These are phyloP conservation scores for Aspergillus novofumigatus DNA, from an alignment of 2,329 filamentous ascomycete species.

Conservation along the genomic window DNA sequence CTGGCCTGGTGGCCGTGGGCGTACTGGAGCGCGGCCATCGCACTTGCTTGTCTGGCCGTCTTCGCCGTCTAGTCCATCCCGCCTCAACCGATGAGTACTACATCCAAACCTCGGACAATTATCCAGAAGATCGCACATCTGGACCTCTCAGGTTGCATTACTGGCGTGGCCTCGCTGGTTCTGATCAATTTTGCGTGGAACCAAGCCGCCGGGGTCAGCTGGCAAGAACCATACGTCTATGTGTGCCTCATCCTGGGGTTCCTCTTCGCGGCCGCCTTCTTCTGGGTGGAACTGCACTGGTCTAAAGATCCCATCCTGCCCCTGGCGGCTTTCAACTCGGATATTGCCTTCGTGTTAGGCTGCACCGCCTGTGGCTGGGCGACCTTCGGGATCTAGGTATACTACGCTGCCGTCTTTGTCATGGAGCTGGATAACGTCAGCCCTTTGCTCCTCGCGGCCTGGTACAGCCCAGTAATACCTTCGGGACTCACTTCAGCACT, in stretches of 20 bases:
- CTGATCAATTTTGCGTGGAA: slow-evolving; percentile 65
- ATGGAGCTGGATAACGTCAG: background rate
- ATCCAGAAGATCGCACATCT: slow-evolving; percentile 14
- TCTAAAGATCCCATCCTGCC: slow-evolving; percentile 53
- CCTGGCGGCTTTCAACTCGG: slow-evolving; percentile 29
- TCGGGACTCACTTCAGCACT: slow-evolving; percentile 9
- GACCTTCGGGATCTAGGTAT: slow-evolving; percentile 42
- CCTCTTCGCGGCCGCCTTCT: slow-evolving; percentile 51
- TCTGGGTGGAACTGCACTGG: slow-evolving; percentile 44
- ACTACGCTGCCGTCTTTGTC: slow-evolving; percentile 22
- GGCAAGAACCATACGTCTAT: slow-evolving; percentile 52
- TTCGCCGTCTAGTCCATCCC: slow-evolving; percentile 26
- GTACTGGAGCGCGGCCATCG: slow-evolving; percentile 39
- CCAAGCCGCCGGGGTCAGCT: slow-evolving; percentile 56
- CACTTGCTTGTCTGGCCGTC: slow-evolving; percentile 24
- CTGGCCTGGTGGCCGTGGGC: slow-evolving; percentile 49
- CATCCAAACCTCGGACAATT: slow-evolving; percentile 1
- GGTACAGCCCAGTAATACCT: slow-evolving; percentile 10
- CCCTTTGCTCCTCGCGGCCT: slow-evolving; percentile 5
- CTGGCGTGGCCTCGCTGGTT: slow-evolving; percentile 52
- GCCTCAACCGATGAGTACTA: background rate
- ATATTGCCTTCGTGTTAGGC: slow-evolving; percentile 33
- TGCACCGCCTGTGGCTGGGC: slow-evolving; percentile 42
- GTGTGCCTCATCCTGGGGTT: slow-evolving; percentile 53
- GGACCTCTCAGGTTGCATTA: slow-evolving; percentile 37